phyloP scores from a whole-genome alignment of 2,329 filamentous ascomycete genomes.

The Keithomyces neogunnii region DNA sequence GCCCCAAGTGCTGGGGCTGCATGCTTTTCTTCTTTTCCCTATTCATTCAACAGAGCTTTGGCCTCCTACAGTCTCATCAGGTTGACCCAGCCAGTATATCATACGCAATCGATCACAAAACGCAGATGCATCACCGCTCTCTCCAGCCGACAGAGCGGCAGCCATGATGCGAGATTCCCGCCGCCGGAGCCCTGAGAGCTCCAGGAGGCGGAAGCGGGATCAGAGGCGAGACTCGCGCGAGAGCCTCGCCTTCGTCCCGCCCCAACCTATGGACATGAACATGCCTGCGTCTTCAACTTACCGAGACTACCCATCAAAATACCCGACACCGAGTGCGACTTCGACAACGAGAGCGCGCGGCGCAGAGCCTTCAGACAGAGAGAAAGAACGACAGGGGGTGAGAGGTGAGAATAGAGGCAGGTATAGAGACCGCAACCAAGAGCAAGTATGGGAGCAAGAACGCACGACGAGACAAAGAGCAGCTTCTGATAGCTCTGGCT shows the following conservation, averaged over 20 bases:
- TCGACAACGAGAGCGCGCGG: conserved; percentile 4
- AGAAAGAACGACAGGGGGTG: background rate
- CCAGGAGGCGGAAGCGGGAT: conserved; percentile 37
- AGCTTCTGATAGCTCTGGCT: conserved; percentile 26
- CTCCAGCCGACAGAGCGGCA: conserved; percentile 16
- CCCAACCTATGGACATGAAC: conserved; percentile 10
- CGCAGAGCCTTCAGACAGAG: background rate
- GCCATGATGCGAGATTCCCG: conserved; percentile 47
- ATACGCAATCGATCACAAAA: background rate
- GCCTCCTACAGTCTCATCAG: background rate
- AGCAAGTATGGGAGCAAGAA: conserved; percentile 10
- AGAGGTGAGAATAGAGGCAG: background rate
- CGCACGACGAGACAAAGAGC: conserved; percentile 6
- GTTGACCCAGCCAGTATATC: background rate
- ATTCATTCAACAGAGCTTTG: background rate
- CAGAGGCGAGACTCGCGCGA: conserved; percentile 23
- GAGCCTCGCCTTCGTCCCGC: conserved; percentile 13
- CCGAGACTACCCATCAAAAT: conserved; percentile 5
- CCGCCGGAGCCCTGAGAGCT: conserved; percentile 47
- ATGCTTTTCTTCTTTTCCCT: background rate
- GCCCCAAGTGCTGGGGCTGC: background rate
- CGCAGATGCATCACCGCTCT: conserved; percentile 5
- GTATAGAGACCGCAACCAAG: background rate
- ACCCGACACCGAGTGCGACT: conserved; percentile 6
- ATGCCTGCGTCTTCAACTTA: background rate